Evolutionary conservation across 805 yeast genomes (phyloP).

Genomic region (Starmerella davenportii): DNA sequence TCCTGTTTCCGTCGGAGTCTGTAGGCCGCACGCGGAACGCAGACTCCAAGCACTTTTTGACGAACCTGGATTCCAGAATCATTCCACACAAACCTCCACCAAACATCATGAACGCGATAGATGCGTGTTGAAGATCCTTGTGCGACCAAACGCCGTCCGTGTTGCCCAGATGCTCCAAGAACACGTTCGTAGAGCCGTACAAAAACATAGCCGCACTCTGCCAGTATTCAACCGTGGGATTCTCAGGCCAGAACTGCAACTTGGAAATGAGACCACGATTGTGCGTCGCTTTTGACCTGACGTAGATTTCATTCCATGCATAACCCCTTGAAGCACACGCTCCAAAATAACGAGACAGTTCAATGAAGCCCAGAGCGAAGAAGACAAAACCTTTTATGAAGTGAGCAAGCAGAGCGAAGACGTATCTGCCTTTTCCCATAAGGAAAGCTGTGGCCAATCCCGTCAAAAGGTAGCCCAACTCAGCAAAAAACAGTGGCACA

Average conservation of each 20-base stretch:
- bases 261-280: conserved; percentile 10
- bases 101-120: conserved; percentile 78
- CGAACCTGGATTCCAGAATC: conserved; percentile 41
- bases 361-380: conserved; percentile 50
- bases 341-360: conserved; percentile 81
- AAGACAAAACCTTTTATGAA: conserved; percentile 93
- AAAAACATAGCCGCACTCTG: conserved; percentile 67
- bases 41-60: conserved; percentile 17
- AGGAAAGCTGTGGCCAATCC: conserved; percentile 49
- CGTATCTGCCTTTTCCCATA: conserved; percentile 46
- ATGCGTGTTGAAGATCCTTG: conserved; percentile 74
- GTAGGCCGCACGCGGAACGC: conserved; percentile 10
- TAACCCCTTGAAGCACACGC: conserved; percentile 58
- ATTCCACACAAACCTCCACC: conserved; percentile 90
- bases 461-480: conserved; percentile 36
- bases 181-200: conserved; percentile 78
- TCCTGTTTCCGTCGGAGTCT: conserved; percentile 1
- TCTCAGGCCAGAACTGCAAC: conserved; percentile 21
- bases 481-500: conserved; percentile 45
- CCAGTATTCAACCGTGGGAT: conserved; percentile 66
- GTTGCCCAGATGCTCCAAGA: conserved; percentile 71
- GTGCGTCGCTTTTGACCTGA: conserved; percentile 7
- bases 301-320: conserved; percentile 56
- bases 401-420: conserved; percentile 80
- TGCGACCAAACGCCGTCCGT: conserved; percentile 74